phyloP scores from a whole-genome alignment of 495 filamentous ascomycete species.

The Neurospora sp. region DNA sequence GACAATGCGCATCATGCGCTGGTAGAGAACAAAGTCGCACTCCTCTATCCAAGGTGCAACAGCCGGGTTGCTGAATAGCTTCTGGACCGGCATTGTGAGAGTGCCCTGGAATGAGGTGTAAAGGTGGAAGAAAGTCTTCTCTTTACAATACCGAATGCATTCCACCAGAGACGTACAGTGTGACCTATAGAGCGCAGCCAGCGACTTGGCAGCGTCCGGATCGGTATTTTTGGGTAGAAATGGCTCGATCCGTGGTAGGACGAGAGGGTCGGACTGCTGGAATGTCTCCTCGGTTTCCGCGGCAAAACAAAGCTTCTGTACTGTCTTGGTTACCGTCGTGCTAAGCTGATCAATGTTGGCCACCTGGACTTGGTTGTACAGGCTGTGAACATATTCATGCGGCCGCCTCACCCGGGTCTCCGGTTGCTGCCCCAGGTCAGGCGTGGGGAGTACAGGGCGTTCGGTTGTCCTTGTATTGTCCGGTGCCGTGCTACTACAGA shows the following conservation, averaged over 20 bases:
- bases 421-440: conserved; percentile 30
- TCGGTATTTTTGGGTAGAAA: conserved; percentile 73
- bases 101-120: conserved; percentile 93
- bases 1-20: conserved; percentile 86
- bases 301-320: conserved; percentile 58
- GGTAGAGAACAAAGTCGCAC: conserved; percentile 91
- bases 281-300: conserved; percentile 40
- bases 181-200: conserved; percentile 79
- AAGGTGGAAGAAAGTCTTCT: conserved; percentile 90
- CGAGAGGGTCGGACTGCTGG: conserved; percentile 53
- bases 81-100: conserved; percentile 94
- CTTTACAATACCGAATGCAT: conserved; percentile 87
- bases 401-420: conserved; percentile 15
- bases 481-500: conserved; percentile 16
- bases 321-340: conserved; percentile 43
- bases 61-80: conserved; percentile 70
- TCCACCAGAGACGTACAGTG: conserved; percentile 93
- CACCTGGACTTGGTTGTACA: conserved; percentile 43
- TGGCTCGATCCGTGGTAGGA: conserved; percentile 65
- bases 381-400: conserved; percentile 27
- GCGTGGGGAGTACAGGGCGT: conserved; percentile 60
- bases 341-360: conserved; percentile 33
- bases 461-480: conserved; percentile 31
- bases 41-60: conserved; percentile 89
- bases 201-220: conserved; percentile 66